Percentiles rank a stretch among this genome's conserved stretches.
Evolutionary conservation across 1,284 basidiomycete genomes (phyloP).

Genomic region (Lignosus rhinocerotis): DNA sequence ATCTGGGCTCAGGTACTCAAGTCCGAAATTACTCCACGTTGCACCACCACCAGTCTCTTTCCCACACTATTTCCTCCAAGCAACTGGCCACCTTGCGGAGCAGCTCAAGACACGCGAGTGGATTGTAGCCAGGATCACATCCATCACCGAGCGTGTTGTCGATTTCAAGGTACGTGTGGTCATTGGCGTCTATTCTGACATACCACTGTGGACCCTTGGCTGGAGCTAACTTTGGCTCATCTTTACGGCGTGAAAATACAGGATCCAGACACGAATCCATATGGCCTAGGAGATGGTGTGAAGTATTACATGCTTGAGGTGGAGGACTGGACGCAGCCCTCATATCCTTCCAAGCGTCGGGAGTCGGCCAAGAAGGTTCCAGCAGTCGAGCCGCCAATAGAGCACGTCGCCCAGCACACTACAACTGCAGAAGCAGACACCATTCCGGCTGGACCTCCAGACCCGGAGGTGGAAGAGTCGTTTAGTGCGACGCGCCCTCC

Average conservation of each 20-base stretch:
- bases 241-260: constrained; percentile 29
- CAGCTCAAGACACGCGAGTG: constrained; percentile 87
- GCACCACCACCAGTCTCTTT: constrained; percentile 69
- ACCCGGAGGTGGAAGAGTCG: constrained; percentile 66
- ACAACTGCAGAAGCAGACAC: constrained; percentile 36
- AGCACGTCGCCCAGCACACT: constrained; percentile 16
- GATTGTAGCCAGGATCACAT: constrained; percentile 91
- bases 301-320: constrained; percentile 94
- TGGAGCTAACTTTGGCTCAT: not conserved
- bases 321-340: constrained; percentile 86
- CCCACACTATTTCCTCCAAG: constrained; percentile 95
- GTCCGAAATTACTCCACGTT: constrained; percentile 40
- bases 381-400: constrained; percentile 33
- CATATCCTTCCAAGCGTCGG: constrained; percentile 58
- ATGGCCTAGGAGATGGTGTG: constrained; percentile 85
- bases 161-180: constrained; percentile 63
- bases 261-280: constrained; percentile 75
- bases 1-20: constrained; percentile 21
- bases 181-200: not conserved
- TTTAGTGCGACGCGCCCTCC: constrained; percentile 62
- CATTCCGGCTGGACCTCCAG: constrained; percentile 57
- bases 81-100: constrained; percentile 81
- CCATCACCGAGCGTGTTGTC: constrained; percentile 84
- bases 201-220: not conserved
- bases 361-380: constrained; percentile 52